A percentile compares a stretch with the other conserved stretches of the same genome.
These are phyloP conservation scores for Adansonia digitata DNA, from an alignment of 345 rosid genomes.

Conservation along the genomic window DNA sequence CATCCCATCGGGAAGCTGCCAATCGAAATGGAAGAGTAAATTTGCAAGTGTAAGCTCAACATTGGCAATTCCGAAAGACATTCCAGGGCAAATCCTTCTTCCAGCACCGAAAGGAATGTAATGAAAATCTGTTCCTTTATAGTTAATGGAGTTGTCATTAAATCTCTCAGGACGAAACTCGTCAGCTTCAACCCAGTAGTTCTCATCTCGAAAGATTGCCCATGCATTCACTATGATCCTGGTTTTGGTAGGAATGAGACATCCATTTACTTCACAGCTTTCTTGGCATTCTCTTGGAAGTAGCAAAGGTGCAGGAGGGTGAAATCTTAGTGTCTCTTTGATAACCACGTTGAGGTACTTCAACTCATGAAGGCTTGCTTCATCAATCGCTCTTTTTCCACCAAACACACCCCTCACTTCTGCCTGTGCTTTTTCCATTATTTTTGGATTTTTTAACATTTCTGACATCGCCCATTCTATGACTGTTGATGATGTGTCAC, in stretches of 20 bases:
- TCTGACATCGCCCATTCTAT: constrained; percentile 6
- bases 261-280: background rate
- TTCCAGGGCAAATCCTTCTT: background rate
- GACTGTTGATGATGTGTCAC: background rate
- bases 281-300: background rate
- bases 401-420: background rate
- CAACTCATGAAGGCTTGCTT: background rate
- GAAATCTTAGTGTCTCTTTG: too few species aligned
- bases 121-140: background rate
- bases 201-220: background rate
- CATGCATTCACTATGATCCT: background rate
- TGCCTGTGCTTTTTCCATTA: background rate
- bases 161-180: background rate
- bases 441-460: background rate
- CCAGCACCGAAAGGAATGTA: background rate
- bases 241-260: background rate
- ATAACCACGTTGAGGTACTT: background rate
- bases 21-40: background rate
- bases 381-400: background rate
- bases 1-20: background rate
- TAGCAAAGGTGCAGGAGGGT: background rate
- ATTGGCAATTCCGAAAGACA: background rate
- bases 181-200: background rate
- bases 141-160: background rate
- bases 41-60: background rate